These are phyloP conservation scores for Cladosporium sp. DNA, from an alignment of 2,329 filamentous ascomycete species.

Conservation along the genomic window DNA sequence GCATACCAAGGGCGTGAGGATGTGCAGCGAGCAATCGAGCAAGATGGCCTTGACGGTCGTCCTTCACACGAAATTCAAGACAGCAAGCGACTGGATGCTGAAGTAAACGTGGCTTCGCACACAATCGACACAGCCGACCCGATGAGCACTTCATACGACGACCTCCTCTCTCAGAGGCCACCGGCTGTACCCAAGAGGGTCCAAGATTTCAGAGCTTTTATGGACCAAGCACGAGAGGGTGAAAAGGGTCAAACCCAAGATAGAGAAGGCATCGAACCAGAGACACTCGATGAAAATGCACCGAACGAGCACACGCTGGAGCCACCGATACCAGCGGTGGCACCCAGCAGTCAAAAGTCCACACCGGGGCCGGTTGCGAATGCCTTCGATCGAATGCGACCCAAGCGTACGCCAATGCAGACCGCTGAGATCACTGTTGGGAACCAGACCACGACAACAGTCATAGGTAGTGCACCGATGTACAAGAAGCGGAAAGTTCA, in stretches of 20 bases:
- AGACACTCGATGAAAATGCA: too few species aligned
- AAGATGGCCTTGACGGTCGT: background rate
- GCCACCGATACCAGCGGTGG: conserved; percentile 28
- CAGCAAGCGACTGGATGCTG: background rate
- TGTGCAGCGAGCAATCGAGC: background rate
- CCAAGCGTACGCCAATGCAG: conserved; percentile 57
- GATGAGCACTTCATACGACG: conserved; percentile 21
- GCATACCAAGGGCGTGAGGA: background rate
- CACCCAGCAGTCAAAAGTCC: conserved; percentile 26
- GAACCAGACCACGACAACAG: conserved; percentile 58
- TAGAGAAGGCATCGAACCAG: background rate
- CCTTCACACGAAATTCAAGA: background rate
- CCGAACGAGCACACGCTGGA: conserved; percentile 12
- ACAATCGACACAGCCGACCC: conserved; percentile 22
- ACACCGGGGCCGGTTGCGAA: conserved; percentile 50
- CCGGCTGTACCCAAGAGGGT: conserved; percentile 22
- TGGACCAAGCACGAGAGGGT: conserved; percentile 16
- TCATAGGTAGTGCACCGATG: conserved; percentile 51
- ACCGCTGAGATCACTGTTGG: conserved; percentile 73
- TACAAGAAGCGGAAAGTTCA: conserved; percentile 44
- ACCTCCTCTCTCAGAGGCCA: conserved; percentile 26
- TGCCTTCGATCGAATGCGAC: conserved; percentile 61
- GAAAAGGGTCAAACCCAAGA: background rate
- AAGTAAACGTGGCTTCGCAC: background rate
- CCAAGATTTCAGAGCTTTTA: conserved; percentile 38